phyloP scores from a whole-genome alignment of 2,329 filamentous ascomycete species.

The Leptographium lundbergii region DNA sequence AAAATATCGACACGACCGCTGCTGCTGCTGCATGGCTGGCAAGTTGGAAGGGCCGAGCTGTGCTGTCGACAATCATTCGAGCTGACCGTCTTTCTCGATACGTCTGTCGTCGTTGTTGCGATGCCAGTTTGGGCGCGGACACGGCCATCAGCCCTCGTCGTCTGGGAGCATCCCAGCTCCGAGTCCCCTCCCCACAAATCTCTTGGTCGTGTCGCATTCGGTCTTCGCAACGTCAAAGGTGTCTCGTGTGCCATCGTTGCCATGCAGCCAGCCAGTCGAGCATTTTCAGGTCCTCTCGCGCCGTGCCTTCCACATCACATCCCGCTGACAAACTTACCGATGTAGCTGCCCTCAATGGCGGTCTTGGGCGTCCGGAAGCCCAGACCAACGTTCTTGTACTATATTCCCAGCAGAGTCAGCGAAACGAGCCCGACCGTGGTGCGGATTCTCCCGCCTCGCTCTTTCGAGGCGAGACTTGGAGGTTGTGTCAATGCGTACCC shows the following conservation, averaged over 20 bases:
- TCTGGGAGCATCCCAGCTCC: neutral
- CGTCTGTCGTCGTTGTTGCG: neutral
- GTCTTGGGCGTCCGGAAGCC: conserved; percentile 98
- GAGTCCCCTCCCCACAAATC: neutral
- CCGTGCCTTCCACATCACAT: neutral
- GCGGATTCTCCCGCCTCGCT: neutral
- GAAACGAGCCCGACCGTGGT: neutral
- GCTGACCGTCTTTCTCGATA: too few species aligned
- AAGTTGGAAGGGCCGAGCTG: neutral
- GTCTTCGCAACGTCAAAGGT: neutral
- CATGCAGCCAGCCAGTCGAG: neutral
- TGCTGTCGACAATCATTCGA: too few species aligned
- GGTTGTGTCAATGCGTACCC: conserved; percentile 15
- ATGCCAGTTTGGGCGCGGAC: neutral
- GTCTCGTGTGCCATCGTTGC: neutral
- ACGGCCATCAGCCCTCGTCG: too few species aligned
- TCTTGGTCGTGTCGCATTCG: neutral
- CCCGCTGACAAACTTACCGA: conserved; percentile 56
- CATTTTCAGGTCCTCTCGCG: neutral
- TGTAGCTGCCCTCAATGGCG: conserved; percentile 98
- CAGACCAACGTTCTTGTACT: conserved; percentile 98
- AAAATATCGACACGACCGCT: neutral
- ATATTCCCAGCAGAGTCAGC: neutral
- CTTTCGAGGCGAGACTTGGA: neutral
- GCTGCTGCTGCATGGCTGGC: neutral